Evolutionary conservation across 2,329 filamentous ascomycete species (phyloP).

Genomic region (Didymella lethalis): DNA sequence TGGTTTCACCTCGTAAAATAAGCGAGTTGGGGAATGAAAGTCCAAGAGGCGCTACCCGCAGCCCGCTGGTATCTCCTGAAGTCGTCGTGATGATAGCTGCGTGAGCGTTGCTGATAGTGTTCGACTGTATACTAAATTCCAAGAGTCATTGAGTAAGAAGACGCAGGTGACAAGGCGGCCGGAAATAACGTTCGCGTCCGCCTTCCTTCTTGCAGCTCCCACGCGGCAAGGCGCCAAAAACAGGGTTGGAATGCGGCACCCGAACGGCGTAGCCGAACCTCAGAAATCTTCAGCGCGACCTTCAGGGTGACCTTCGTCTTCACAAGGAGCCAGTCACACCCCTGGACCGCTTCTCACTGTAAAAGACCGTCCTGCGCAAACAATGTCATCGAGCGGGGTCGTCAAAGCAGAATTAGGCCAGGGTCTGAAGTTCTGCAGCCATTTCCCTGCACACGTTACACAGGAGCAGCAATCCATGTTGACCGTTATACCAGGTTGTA

Average conservation of each 20-base stretch:
- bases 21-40: slow-evolving; percentile 5
- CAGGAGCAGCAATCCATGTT: slow-evolving; percentile 10
- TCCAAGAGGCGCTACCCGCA: background rate
- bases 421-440: slow-evolving; percentile 6
- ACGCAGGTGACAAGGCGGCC: background rate
- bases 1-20: slow-evolving; percentile 13
- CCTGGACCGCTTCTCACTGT: background rate
- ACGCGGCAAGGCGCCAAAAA: slow-evolving; percentile 12
- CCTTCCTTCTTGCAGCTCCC: slow-evolving; percentile 12
- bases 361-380: background rate
- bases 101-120: slow-evolving; percentile 6
- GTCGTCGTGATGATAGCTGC: background rate
- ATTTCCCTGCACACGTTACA: slow-evolving; percentile 10
- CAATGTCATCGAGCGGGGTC: slow-evolving; percentile 6
- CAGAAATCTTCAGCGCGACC: slow-evolving; percentile 6
- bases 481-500: slow-evolving; percentile 11
- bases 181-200: slow-evolving; percentile 10
- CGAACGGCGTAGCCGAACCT: slow-evolving; percentile 8
- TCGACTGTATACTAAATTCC: slow-evolving; percentile 1
- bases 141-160: slow-evolving; percentile 1
- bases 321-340: background rate
- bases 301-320: background rate
- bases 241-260: slow-evolving; percentile 7
- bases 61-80: background rate
- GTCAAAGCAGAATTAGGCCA: slow-evolving; percentile 10